Evolutionary conservation across 1,139 yeast species (phyloP), one percentile per base, ranked within the genome.

Genomic region (Waltiozyma sp.): DNA sequence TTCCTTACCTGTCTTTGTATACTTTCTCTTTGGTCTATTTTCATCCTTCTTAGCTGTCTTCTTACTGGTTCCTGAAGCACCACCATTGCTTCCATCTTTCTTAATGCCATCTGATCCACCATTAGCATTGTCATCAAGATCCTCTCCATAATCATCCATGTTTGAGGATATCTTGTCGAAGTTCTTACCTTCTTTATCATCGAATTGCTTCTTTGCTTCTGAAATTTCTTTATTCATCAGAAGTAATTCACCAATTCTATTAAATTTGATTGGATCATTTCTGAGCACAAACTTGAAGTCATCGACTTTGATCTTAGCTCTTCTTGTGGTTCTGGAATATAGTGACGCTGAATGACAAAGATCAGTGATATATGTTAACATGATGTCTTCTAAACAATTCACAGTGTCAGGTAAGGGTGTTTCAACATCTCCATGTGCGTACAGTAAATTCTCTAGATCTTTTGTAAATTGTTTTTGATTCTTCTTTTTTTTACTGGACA

Each of bases 201-300:
- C 94, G 57, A 85, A 86, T 64, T 83, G 77, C 66, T 82, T 84
- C 59, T 85, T 77, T 1, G 95, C 96, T 50, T 76, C 81, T 24
- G 78, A 75, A 53, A 89, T 87, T 54, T 76, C 78, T 54, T 78
- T 79, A 52, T 85, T 87, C 59, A 85, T 73, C 41, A 76, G 73
- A 45, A 86, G 71, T 52, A 89, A 73, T 58, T 88, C 93, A 52
- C 84, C 82, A 34, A 88, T 77, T 59, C 97, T 74, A 13, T 95
- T 93, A 41, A 87, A 70, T 58, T 88, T 89, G 45, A 78, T 72
- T 1, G 93, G 85, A 54, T 89, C 97, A 51, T 80, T 76, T 39
- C 95, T 68, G 45, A 89, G 65, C 0, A 87, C 93, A 64, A 87
- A 87, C 52, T 83, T 85, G 64, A 89, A 78, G 59, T 89, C 97